Evolutionary conservation across 208 protist species (phyloP), one percentile per base, ranked within the genome.

Genomic region (Leptomonas pyrrhocoris): DNA sequence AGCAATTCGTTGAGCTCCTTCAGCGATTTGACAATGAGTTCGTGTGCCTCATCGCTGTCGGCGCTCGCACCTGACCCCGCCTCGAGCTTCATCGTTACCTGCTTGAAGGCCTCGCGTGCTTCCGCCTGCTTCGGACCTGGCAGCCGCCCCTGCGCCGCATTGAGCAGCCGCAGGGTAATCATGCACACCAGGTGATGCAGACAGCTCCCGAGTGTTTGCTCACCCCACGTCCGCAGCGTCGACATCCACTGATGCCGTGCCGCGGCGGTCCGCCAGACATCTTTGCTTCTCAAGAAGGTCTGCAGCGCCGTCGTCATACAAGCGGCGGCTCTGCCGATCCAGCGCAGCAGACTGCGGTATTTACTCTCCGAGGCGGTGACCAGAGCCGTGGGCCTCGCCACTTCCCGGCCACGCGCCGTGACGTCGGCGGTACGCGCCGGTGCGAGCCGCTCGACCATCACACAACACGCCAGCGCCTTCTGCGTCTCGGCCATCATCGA

Each of bases 121-220:
- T 69, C 70, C 28, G 53, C 53, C 34, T 77, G 61, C 61, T 70
- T 77, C 28, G 40, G 28, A n/a, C 27, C 9, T 7, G 56, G 49
- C 49, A 77, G 45, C 25, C 36, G 45, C 16, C 50, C 45, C 42
- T 80, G 67, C 25, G 60, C 45, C 15, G 72, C 77, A 1, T 56
- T 62, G 1, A 83, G 63, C 34, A 74, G 19, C 27, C 87, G 84
- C 49, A 87, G 34, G n/a, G 65, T 50, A 0, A 93, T 79, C 70
- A 85, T 80, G 40, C 68, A 77, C 28, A 69, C 30, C 55, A 85
- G 60, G 27, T 60, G 77, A 38, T 79, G 80, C 9, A 79, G 48
- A 61, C 83, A 84, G 51, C 69, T 66, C 54, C 69, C 60, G 31
- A 70, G 15, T n/a, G 56, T 63, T 18, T 61, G 61, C 54, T 70